Evolutionary conservation across 345 rosid species (phyloP).

Genomic region (Dovyalis caffra): DNA sequence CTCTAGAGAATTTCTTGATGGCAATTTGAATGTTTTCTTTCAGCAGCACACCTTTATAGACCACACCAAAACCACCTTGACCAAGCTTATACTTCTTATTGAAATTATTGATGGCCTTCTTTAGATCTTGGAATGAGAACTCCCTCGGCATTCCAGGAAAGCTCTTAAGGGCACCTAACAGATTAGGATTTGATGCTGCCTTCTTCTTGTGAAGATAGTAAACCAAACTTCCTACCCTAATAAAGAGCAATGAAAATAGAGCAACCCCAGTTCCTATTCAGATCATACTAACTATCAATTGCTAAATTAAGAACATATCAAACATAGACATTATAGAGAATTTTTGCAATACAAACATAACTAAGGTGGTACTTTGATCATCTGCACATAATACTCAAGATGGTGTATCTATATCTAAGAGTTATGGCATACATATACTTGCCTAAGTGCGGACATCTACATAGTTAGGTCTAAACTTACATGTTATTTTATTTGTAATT

Average conservation of each 20-base stretch:
- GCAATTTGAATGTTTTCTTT: conserved; percentile 46
- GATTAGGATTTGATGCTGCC: conserved; percentile 25
- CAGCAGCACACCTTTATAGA: conserved; percentile 45
- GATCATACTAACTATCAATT: too few relatives aligned
- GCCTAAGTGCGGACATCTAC: too few relatives aligned
- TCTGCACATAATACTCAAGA: too few relatives aligned
- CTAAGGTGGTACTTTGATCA: too few relatives aligned
- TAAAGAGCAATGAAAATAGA: neutral
- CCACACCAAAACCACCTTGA: conserved; percentile 57
- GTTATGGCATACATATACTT: too few relatives aligned
- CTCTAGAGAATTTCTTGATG: conserved; percentile 51
- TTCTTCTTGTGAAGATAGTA: conserved; percentile 23
- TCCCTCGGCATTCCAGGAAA: conserved; percentile 52
- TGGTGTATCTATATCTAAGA: too few relatives aligned
- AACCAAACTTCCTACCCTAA: conserved; percentile 9
- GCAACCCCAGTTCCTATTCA: conserved; percentile 33
- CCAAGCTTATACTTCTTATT: conserved; percentile 51
- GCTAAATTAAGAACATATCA: neutral
- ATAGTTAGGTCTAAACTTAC: too few relatives aligned
- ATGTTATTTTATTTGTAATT: too few relatives aligned
- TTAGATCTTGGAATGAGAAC: conserved; percentile 46
- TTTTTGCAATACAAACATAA: too few relatives aligned
- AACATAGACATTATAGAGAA: too few relatives aligned
- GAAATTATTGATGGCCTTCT: conserved; percentile 59
- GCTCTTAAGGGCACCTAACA: conserved; percentile 47